Conservation (phyloP, 768 basidiomycete species). For the Nidularia sp. region DNA sequence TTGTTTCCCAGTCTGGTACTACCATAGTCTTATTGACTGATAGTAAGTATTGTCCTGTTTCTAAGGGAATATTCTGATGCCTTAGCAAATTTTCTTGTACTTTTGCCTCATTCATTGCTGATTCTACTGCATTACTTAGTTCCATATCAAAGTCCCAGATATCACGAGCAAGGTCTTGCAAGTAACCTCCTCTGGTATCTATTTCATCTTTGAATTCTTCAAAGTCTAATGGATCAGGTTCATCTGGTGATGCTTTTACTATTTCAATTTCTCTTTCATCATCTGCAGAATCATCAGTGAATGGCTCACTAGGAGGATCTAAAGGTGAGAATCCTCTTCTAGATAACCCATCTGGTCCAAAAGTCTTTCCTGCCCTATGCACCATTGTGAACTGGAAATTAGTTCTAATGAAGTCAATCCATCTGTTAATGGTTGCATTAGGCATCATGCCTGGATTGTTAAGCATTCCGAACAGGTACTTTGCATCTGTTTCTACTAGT, state of each 20-base stretch:
- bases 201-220: constrained; percentile 6
- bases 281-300: neutral
- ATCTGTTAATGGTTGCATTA: constrained; percentile 27
- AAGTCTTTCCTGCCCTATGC: constrained; percentile 20
- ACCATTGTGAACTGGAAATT: constrained; percentile 23
- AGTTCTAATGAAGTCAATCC: constrained; percentile 26
- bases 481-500: constrained; percentile 23
- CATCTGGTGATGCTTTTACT: neutral
- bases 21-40: neutral
- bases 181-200: constrained; percentile 7
- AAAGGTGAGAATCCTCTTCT: constrained; percentile 8
- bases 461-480: constrained; percentile 28
- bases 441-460: constrained; percentile 27
- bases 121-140: neutral
- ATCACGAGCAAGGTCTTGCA: neutral
- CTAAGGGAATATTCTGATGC: neutral
- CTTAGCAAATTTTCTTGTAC: neutral
- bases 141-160: neutral
- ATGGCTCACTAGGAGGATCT: constrained; percentile 4
- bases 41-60: neutral
- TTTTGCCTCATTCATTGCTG: neutral
- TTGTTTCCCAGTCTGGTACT: neutral
- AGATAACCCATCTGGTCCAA: constrained; percentile 28
- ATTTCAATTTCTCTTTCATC: neutral
- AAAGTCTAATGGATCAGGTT: constrained; percentile 6